A percentile compares a stretch with the other conserved stretches of the same genome.
Evolutionary conservation across 768 basidiomycete species (phyloP).

Genomic region (Leccinum uliginosum): DNA sequence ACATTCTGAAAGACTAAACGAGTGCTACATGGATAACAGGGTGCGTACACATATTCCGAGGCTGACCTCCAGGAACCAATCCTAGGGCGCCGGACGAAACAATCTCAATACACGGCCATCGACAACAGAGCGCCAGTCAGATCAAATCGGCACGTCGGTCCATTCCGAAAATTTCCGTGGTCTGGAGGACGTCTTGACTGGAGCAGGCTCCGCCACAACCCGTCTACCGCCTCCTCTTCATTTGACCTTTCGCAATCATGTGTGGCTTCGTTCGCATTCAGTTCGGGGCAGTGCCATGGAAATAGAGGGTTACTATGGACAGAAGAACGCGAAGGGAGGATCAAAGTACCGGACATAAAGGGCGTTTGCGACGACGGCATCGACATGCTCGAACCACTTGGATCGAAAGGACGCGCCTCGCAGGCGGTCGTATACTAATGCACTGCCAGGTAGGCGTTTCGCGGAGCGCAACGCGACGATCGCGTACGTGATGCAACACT

Average conservation of each 20-base stretch:
- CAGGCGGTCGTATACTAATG: slow-evolving; percentile 88
- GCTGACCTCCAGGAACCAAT: slow-evolving; percentile 13
- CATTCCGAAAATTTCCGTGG: slow-evolving; percentile 15
- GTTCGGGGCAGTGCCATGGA: slow-evolving; percentile 37
- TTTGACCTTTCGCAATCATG: not conserved
- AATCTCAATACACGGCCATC: not conserved
- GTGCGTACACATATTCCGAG: not conserved
- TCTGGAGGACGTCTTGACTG: slow-evolving; percentile 6
- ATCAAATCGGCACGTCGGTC: slow-evolving; percentile 21
- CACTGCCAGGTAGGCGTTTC: slow-evolving; percentile 98
- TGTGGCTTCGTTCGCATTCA: slow-evolving; percentile 25
- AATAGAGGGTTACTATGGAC: slow-evolving; percentile 77
- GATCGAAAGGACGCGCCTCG: slow-evolving; percentile 80
- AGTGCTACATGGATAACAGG: slow-evolving; percentile 3
- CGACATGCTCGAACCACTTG: slow-evolving; percentile 88
- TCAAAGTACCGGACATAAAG: slow-evolving; percentile 88
- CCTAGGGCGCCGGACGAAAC: not conserved
- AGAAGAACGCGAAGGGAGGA: slow-evolving; percentile 84
- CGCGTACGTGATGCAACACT: slow-evolving; percentile 97
- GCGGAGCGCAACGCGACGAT: slow-evolving; percentile 90
- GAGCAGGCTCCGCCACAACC: slow-evolving; percentile 51
- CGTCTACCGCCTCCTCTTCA: not conserved
- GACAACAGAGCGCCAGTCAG: not conserved
- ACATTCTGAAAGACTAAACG: slow-evolving; percentile 3
- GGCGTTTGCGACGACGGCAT: slow-evolving; percentile 96